Conservation (phyloP, 257 asterid genomes). For the Solanum tarapatanum region DNA sequence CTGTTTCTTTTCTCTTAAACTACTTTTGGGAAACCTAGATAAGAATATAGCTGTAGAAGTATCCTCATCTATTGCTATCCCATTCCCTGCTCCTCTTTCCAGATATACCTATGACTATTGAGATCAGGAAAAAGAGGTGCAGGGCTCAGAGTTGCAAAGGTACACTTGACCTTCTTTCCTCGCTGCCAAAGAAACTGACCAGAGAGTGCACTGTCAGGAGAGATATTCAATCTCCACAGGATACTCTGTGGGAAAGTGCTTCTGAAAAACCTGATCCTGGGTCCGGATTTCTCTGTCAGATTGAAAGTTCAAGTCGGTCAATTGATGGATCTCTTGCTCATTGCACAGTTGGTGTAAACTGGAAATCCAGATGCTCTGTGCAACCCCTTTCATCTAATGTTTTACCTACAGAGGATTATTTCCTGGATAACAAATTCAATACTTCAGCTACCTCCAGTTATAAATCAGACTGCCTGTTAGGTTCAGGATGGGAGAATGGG, state of each 20-base stretch:
- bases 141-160: constrained; percentile 20
- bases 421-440: constrained; percentile 9
- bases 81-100: neutral
- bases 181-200: constrained; percentile 26
- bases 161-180: constrained; percentile 22
- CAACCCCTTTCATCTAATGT: constrained; percentile 18
- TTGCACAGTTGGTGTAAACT: constrained; percentile 1
- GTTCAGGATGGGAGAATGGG: constrained; percentile 26
- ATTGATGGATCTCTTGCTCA: constrained; percentile 23
- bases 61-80: neutral
- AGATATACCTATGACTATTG: constrained; percentile 27
- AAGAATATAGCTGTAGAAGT: neutral
- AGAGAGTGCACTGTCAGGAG: constrained; percentile 22
- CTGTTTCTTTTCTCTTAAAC: neutral
- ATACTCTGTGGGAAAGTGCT: constrained; percentile 14
- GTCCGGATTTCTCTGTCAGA: constrained; percentile 23
- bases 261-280: constrained; percentile 20
- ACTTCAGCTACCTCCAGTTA: constrained; percentile 19
- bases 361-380: constrained; percentile 7
- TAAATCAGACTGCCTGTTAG: constrained; percentile 12
- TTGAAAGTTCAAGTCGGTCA: constrained; percentile 20
- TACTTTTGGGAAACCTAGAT: neutral
- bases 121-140: constrained; percentile 37
- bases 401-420: constrained; percentile 18
- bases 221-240: constrained; percentile 14